Conservation (phyloP, 441 rosid species). For the Theobroma grandiflorum region DNA sequence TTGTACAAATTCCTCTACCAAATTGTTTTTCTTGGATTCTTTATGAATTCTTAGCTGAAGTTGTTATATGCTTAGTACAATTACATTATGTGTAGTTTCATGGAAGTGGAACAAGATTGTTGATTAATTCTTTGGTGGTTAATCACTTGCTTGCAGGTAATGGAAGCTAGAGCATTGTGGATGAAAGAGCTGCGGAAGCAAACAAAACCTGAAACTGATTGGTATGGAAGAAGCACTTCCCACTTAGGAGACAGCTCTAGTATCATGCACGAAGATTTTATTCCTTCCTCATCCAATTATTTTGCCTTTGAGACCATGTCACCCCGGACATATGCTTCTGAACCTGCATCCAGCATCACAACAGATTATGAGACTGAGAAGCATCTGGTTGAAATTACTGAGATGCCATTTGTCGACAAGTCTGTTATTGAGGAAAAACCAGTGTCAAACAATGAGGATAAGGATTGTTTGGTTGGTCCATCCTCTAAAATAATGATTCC, state of each 20-base stretch:
- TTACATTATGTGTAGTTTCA: not conserved
- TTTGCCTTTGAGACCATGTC: conserved; percentile 49
- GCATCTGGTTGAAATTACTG: conserved; percentile 45
- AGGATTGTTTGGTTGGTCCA: conserved; percentile 34
- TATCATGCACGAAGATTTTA: conserved; percentile 40
- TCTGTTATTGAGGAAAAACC: conserved; percentile 56
- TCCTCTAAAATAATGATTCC: conserved; percentile 49
- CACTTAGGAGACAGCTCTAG: conserved; percentile 34
- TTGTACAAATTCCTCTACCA: not conserved
- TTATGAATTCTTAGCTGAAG: not conserved
- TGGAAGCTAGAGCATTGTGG: conserved; percentile 77
- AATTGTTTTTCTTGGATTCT: conserved; percentile 16
- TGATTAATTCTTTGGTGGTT: conserved; percentile 26
- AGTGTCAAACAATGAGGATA: conserved; percentile 40
- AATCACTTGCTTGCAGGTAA: conserved; percentile 45
- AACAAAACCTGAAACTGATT: conserved; percentile 54
- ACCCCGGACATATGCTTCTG: conserved; percentile 55
- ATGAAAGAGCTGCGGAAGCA: conserved; percentile 81
- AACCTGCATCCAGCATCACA: conserved; percentile 47
- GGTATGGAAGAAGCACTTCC: conserved; percentile 43
- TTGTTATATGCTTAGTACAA: not conserved
- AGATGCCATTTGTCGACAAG: conserved; percentile 50
- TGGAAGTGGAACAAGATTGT: not conserved
- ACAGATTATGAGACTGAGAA: conserved; percentile 51
- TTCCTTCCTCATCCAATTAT: conserved; percentile 47